Conservation (phyloP, 2,329 filamentous ascomycete species). For the Fusarium sulawesiense region DNA sequence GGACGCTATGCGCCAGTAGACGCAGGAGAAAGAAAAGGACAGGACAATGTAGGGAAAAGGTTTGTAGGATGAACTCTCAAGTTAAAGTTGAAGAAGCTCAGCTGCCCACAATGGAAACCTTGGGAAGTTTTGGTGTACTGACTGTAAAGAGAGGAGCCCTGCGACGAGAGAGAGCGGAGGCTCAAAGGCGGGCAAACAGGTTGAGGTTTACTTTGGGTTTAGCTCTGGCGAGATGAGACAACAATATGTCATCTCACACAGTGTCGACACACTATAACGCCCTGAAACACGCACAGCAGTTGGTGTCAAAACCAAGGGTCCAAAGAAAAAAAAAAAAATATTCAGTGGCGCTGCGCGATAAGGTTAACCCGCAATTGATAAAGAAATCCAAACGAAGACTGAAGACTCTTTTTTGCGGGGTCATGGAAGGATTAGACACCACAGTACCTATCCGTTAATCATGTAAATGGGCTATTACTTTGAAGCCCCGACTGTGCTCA, state of each 20-base stretch:
- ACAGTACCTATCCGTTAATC: too few species aligned
- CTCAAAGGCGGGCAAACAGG: slow-evolving; percentile 8
- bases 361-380: slow-evolving; percentile 51
- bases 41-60: not conserved
- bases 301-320: slow-evolving; percentile 25
- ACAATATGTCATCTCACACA: slow-evolving; percentile 12
- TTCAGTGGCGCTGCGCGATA: slow-evolving; percentile 54
- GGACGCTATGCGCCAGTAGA: not conserved
- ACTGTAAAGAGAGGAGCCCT: slow-evolving; percentile 17
- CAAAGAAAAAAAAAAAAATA: slow-evolving; percentile 32
- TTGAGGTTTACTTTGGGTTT: slow-evolving; percentile 10
- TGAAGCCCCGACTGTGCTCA: too few species aligned
- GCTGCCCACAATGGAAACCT: slow-evolving; percentile 30
- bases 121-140: slow-evolving; percentile 26
- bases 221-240: slow-evolving; percentile 29
- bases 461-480: too few species aligned
- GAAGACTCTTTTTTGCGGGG: slow-evolving; percentile 3
- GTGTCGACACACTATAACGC: slow-evolving; percentile 2
- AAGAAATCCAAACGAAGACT: not conserved
- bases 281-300: slow-evolving; percentile 23
- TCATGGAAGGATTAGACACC: not conserved
- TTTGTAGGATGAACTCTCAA: slow-evolving; percentile 6
- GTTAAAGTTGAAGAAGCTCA: slow-evolving; percentile 38
- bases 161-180: slow-evolving; percentile 27
- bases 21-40: not conserved